A percentile compares a stretch with the other conserved stretches of the same genome.
Conservation (phyloP, 371 early-diverging fungal species). For the Mortierella sp. region DNA sequence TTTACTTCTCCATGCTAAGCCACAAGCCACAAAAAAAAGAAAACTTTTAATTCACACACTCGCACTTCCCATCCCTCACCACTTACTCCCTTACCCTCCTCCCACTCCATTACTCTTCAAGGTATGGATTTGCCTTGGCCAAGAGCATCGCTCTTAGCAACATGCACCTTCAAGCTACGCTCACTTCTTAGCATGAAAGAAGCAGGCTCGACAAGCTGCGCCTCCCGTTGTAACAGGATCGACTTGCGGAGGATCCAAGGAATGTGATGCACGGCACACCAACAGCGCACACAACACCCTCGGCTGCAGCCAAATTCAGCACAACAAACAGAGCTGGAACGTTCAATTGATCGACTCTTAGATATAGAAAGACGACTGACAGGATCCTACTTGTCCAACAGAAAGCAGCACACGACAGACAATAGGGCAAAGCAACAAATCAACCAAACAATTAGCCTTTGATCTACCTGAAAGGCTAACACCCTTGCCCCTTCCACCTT, state of each 20-base stretch:
- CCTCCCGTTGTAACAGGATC: background rate
- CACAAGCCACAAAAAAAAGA: conserved; percentile 11
- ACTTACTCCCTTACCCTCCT: background rate
- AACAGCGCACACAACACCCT: background rate
- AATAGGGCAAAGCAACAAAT: background rate
- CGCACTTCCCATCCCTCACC: background rate
- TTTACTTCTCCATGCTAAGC: conserved; percentile 8
- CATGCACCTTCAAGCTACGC: background rate
- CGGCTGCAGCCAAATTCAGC: background rate
- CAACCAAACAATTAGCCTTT: background rate
- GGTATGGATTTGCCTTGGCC: conserved; percentile 21
- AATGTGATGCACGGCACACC: background rate
- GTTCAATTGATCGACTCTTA: background rate
- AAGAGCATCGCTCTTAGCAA: background rate
- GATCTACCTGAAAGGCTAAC: background rate
- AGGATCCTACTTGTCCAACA: background rate
- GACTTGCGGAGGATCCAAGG: background rate
- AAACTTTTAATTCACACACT: conserved; percentile 6
- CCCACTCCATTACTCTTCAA: conserved; percentile 21
- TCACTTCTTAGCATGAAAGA: background rate
- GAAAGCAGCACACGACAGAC: background rate
- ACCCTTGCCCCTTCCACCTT: background rate
- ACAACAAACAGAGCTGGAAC: background rate
- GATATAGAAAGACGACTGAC: background rate
- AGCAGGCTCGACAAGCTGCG: background rate